Evolutionary conservation across 2,329 filamentous ascomycete species (phyloP), one percentile per base, ranked within the genome.

Genomic region (Phaeosphaeriaceae sp.): DNA sequence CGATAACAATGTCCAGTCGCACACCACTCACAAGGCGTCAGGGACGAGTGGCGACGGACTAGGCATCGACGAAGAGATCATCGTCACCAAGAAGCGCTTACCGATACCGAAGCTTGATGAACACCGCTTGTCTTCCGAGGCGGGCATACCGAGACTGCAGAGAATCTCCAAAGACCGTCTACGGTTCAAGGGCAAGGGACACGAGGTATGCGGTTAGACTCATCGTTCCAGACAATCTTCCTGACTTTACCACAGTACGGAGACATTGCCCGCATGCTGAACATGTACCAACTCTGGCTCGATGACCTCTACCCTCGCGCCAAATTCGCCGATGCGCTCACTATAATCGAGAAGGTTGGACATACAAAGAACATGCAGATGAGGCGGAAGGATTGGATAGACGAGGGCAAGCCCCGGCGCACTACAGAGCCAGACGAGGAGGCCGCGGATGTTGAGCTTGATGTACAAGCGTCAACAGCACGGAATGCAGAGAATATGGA

Each of bases 271-370:
- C 87, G 89, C 17, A 84, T 99, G 22, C 84, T 99, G 48, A 92
- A 91, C 22, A 91, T 96, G 74, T 99, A 98, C 74, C 95, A 98
- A 75, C 79, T 97, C 55, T 99, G 95, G 95, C 89, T 99, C 1
- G 94, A 99, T 78, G 93, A 97, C 72, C 83, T 99, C 13, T 99
- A 93, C 72, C 95, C 95, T 13, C 93, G 96, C 72, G 95, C 94
- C 5, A 94, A 93, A 71, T 99, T 99, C 71, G 86, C 91, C 48
- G 95, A 99, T 71, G 95, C 91, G 2, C 82, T 98, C 7, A 81
- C 85, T 41, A 97, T 98, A 82, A 91, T 98, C 2, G 95, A 99
- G 76, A 97, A 96, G 78, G 84, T 92, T 0, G 95, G 95, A 1
- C 95, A 97, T 78, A 92, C 90, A 68, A 93, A 91, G 73, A 83